Evolutionary conservation across 345 rosid genomes (phyloP).

Genomic region (Camelina laxa): DNA sequence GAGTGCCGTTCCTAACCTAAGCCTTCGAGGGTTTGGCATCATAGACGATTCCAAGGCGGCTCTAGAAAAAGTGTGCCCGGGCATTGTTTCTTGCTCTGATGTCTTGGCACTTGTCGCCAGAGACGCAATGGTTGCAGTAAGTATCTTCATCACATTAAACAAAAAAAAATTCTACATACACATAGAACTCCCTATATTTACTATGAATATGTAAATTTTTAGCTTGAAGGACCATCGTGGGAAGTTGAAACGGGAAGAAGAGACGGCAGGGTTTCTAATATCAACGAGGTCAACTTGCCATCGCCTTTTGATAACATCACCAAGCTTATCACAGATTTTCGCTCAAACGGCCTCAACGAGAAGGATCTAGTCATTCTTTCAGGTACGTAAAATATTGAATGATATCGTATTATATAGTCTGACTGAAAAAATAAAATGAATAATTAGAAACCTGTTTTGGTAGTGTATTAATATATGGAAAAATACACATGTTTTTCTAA

Average conservation of each 20-base stretch:
- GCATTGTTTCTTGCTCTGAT: slow-evolving; percentile 75
- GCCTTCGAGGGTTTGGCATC: slow-evolving; percentile 55
- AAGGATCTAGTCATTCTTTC: slow-evolving; percentile 75
- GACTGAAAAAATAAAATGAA: neutral
- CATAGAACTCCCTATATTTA: neutral
- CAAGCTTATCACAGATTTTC: slow-evolving; percentile 49
- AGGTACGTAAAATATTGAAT: slow-evolving; percentile 44
- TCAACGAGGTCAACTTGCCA: slow-evolving; percentile 60
- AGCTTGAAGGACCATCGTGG: slow-evolving; percentile 60
- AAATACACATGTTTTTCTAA: neutral
- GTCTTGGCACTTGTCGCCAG: slow-evolving; percentile 60
- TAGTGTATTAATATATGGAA: neutral
- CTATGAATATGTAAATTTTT: neutral
- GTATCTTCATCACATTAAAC: slow-evolving; percentile 24
- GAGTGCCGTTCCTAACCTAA: slow-evolving; percentile 58
- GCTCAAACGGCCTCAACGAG: slow-evolving; percentile 52
- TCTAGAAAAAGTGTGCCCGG: slow-evolving; percentile 60
- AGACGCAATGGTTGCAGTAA: slow-evolving; percentile 63
- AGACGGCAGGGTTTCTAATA: slow-evolving; percentile 62
- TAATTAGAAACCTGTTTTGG: neutral
- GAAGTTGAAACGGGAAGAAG: slow-evolving; percentile 78
- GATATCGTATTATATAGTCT: too few relatives aligned
- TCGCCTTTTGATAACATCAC: slow-evolving; percentile 61
- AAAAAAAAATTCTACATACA: neutral
- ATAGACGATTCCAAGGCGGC: slow-evolving; percentile 61